Conservation (phyloP, 805 yeast genomes). For the Hanseniaspora lachancei region DNA sequence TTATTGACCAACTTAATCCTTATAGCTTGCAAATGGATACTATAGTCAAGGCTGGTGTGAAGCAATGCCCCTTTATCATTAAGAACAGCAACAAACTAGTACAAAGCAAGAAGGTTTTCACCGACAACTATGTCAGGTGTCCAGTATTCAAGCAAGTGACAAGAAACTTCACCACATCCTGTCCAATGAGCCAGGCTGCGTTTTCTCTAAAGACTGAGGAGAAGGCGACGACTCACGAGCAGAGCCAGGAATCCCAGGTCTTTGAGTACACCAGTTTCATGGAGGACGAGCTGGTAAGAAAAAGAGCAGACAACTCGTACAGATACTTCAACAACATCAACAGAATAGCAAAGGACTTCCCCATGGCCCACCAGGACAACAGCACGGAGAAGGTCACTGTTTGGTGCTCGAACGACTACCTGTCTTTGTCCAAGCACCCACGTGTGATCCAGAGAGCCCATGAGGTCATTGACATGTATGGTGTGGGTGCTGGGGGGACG, state of each 20-base stretch:
- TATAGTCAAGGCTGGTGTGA: slow-evolving; percentile 10
- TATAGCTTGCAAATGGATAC: not conserved
- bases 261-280: slow-evolving; percentile 55
- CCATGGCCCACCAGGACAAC: slow-evolving; percentile 69
- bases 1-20: too few species aligned
- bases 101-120: slow-evolving; percentile 10
- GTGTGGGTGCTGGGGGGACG: slow-evolving; percentile 99
- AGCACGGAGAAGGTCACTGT: slow-evolving; percentile 84
- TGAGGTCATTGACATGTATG: slow-evolving; percentile 69
- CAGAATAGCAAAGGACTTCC: slow-evolving; percentile 87
- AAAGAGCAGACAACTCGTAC: slow-evolving; percentile 81
- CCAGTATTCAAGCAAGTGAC: slow-evolving; percentile 88
- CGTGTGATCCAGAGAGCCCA: slow-evolving; percentile 66
- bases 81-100: slow-evolving; percentile 11
- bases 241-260: slow-evolving; percentile 35
- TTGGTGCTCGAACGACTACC: slow-evolving; percentile 97
- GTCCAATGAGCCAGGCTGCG: slow-evolving; percentile 26
- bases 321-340: slow-evolving; percentile 95
- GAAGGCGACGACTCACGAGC: slow-evolving; percentile 21
- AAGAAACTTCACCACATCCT: slow-evolving; percentile 28
- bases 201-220: slow-evolving; percentile 25
- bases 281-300: slow-evolving; percentile 51
- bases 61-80: slow-evolving; percentile 11
- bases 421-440: slow-evolving; percentile 83
- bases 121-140: slow-evolving; percentile 30